A percentile compares a stretch with the other conserved stretches of the same genome.
phyloP scores from a whole-genome alignment of 164 flowering plant species.

The Aristolochia fimbriata region DNA sequence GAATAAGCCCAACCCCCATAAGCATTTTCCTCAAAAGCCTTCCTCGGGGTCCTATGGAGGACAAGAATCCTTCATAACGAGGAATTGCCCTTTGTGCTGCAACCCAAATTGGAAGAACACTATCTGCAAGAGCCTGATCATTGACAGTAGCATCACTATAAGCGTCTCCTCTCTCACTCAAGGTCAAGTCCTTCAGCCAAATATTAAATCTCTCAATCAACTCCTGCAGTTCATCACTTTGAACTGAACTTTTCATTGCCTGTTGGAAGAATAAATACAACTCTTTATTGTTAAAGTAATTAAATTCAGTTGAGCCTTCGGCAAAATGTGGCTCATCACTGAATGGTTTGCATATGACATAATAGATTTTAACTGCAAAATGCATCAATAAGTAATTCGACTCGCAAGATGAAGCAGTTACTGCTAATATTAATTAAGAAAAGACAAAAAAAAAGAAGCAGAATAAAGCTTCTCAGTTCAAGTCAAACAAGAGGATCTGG shows the following conservation, averaged over 20 bases:
- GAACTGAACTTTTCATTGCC: constrained; percentile 36
- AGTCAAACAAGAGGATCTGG: too few relatives aligned
- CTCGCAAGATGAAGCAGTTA: too few relatives aligned
- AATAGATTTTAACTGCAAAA: neutral
- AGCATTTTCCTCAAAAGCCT: constrained; percentile 72
- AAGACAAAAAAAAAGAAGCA: too few relatives aligned
- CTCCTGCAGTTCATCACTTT: constrained; percentile 30
- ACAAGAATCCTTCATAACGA: constrained; percentile 77
- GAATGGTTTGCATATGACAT: neutral
- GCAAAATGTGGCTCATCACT: neutral
- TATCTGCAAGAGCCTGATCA: constrained; percentile 25
- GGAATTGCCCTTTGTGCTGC: constrained; percentile 87
- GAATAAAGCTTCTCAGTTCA: too few relatives aligned
- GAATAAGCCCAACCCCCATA: constrained; percentile 53
- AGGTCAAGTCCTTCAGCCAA: constrained; percentile 46
- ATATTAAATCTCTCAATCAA: constrained; percentile 34
- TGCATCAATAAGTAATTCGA: too few relatives aligned
- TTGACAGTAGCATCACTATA: constrained; percentile 22
- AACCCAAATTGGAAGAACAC: constrained; percentile 74
- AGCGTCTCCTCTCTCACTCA: constrained; percentile 23
- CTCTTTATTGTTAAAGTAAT: neutral
- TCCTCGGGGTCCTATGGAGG: constrained; percentile 74
- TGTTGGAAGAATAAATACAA: constrained; percentile 18
- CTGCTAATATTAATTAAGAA: too few relatives aligned
- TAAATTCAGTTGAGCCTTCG: neutral